These are phyloP conservation scores for Vitellaria paradoxa DNA, from an alignment of 179 eudicot genomes.

Conservation along the genomic window DNA sequence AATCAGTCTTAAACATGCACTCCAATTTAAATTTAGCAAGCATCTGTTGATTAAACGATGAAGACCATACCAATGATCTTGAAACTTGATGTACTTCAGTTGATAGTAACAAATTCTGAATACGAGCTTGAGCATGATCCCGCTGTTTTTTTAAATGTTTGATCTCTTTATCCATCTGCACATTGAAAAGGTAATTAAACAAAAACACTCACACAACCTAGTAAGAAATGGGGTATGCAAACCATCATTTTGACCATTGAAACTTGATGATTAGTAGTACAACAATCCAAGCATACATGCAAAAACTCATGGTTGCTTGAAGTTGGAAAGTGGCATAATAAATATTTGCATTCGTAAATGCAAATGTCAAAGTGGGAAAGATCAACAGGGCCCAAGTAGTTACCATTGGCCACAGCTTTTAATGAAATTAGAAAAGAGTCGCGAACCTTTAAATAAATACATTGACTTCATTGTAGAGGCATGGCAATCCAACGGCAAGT, in stretches of 20 bases:
- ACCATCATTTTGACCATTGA: neutral
- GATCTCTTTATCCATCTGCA: constrained; percentile 83
- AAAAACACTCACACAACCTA: neutral
- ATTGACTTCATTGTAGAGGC: neutral
- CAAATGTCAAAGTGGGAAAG: neutral
- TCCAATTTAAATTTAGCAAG: neutral
- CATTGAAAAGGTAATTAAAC: neutral
- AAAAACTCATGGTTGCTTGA: too few species aligned
- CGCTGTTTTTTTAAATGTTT: constrained; percentile 64
- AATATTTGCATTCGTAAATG: neutral
- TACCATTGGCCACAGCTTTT: neutral
- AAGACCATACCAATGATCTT: constrained; percentile 42
- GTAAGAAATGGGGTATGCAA: too few species aligned
- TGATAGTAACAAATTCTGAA: constrained; percentile 62
- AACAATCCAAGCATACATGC: too few species aligned
- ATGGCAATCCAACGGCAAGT: neutral
- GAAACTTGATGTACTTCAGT: constrained; percentile 47
- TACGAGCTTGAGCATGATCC: constrained; percentile 67
- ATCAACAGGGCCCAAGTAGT: neutral
- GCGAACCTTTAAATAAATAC: neutral
- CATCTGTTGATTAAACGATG: neutral
- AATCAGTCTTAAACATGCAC: constrained; percentile 1
- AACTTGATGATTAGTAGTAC: neutral
- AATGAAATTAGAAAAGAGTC: neutral
- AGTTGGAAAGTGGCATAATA: too few species aligned